Evolutionary conservation across 306 rosid species (phyloP), one percentile per base, ranked within the genome.

Genomic region (Malus sylvestris): DNA sequence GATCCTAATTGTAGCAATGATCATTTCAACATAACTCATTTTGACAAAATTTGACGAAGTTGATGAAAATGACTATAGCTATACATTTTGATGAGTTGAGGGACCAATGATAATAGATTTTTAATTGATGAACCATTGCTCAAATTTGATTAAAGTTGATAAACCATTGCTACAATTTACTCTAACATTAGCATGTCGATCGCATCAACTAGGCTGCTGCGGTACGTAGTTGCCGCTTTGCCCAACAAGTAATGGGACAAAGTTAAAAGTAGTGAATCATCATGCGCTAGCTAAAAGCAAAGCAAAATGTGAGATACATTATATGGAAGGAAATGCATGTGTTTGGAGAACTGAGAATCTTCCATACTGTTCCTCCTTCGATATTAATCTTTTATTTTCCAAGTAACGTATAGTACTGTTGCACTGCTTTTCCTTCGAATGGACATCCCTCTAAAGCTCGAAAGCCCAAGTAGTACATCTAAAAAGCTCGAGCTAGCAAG

Each of bases 261-360:
- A 51, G 20, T 51, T 51, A 51, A 51, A 51, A 16, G 55, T 51
- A 51, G 20, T 15, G 2, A 51, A 18, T 51, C 53, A 49, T 49
- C 55, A 16, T 16, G 55, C 55, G 55, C 55, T 51, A 51, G 5
- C 55, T 51, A 51, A 51, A 51, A 60, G 15, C 14, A 60, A 61
- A 61, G 66, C 66, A 25, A 25, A 12, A 61, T 61, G 35, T 11
- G 66, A 61, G 65, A 60, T 60, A 23, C 12, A 58, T 11, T 23
- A 25, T 22, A 59, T 23, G 64, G 64, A 59, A 1, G 29, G 61
- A 20, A 25, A 30, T 53, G 75, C 42, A 33, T 61, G 66, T 55
- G 15, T 60, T 12, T 57, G 61, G 57, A 55, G 65, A n/a, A 33
- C 5, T 55, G 66, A 72, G 76, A 72, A 72, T 72, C 66, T 72